A percentile compares a stretch with the other conserved stretches of the same genome.
These are phyloP conservation scores for Musa balbisiana DNA, from an alignment of 202 grass and related monocot genomes.

Conservation along the genomic window DNA sequence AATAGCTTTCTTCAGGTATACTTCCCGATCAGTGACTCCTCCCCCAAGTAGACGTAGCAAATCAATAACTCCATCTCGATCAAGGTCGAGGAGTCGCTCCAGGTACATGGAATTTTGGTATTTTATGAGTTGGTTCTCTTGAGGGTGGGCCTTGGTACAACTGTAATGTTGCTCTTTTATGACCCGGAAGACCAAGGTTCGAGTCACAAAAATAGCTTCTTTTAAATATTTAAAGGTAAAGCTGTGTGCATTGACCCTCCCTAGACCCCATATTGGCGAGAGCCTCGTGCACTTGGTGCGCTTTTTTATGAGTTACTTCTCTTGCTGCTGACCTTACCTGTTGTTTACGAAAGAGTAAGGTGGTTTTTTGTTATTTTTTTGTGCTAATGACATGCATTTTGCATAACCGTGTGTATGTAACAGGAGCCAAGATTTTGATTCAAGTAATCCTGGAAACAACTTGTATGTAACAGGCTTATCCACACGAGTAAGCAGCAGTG, in stretches of 20 bases:
- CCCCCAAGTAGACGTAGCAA: conserved; percentile 40
- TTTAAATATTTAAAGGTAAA: too few relatives aligned
- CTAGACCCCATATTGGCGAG: too few relatives aligned
- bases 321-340: not conserved
- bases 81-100: conserved; percentile 76
- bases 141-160: too few relatives aligned
- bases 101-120: conserved; percentile 43
- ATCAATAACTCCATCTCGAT: conserved; percentile 49
- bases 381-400: conserved; percentile 12
- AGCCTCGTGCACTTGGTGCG: too few relatives aligned
- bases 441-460: conserved; percentile 86
- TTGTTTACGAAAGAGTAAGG: conserved; percentile 6
- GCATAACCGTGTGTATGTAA: conserved; percentile 10
- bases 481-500: conserved; percentile 46
- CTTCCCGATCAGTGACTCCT: conserved; percentile 82
- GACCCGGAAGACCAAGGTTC: too few relatives aligned
- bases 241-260: too few relatives aligned
- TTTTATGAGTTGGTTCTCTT: not conserved
- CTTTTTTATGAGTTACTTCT: not conserved
- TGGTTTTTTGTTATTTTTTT: not conserved
- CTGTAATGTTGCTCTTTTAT: too few relatives aligned
- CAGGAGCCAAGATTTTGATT: conserved; percentile 36
- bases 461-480: conserved; percentile 97
- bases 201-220: too few relatives aligned
- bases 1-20: conserved; percentile 52